Percentiles rank a stretch among this genome's conserved stretches.
These are phyloP conservation scores for Penicillium palitans DNA, from an alignment of 2,329 filamentous ascomycete species.

Conservation along the genomic window DNA sequence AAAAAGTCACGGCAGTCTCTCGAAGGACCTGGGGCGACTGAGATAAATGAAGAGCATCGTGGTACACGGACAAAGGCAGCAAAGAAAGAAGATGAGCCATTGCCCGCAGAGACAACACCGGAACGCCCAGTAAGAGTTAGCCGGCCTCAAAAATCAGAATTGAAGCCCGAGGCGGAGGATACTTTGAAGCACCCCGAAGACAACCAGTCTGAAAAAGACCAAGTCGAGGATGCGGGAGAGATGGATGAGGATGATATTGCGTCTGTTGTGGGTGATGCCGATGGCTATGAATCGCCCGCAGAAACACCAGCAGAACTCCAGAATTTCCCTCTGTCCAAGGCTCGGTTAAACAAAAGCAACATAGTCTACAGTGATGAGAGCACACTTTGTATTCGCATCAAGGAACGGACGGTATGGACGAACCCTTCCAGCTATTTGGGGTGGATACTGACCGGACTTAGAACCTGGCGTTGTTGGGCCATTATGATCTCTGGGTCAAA, in stretches of 20 bases:
- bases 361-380: slow-evolving; percentile 42
- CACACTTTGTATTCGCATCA: slow-evolving; percentile 42
- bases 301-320: slow-evolving; percentile 34
- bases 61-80: slow-evolving; percentile 23
- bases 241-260: slow-evolving; percentile 26
- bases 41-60: slow-evolving; percentile 16
- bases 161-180: neutral
- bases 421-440: neutral
- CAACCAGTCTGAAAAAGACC: slow-evolving; percentile 19
- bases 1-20: slow-evolving; percentile 37
- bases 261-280: slow-evolving; percentile 27
- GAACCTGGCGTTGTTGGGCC: slow-evolving; percentile 51
- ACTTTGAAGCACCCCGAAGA: neutral
- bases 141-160: slow-evolving; percentile 6
- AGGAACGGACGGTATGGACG: slow-evolving; percentile 39
- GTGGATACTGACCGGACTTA: slow-evolving; percentile 27
- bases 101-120: slow-evolving; percentile 14
- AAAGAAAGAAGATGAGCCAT: slow-evolving; percentile 20
- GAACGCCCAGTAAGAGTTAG: slow-evolving; percentile 10
- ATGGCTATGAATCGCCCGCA: slow-evolving; percentile 36
- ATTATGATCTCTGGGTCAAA: slow-evolving; percentile 59
- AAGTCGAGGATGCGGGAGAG: slow-evolving; percentile 22
- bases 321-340: slow-evolving; percentile 44
- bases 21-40: slow-evolving; percentile 19
- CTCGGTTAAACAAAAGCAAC: slow-evolving; percentile 37